Conservation (phyloP, 305 asterid species). For the Plantago lanceolata region DNA sequence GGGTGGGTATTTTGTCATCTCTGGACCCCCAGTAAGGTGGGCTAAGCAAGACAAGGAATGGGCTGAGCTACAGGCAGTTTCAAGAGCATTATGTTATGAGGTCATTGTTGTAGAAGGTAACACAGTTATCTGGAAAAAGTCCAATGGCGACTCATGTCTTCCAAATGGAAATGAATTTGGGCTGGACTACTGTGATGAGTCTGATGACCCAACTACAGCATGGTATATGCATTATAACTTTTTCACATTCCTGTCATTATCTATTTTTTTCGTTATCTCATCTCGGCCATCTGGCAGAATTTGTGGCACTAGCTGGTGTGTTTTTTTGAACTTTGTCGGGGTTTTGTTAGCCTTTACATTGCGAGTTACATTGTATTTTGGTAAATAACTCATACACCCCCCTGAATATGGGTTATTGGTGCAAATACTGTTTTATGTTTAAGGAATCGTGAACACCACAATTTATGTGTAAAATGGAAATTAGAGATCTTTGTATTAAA, state of each 20-base stretch:
- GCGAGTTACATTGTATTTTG: neutral
- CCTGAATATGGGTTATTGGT: neutral
- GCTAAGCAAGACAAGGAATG: conserved; percentile 89
- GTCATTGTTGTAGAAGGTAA: conserved; percentile 89
- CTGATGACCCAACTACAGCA: conserved; percentile 75
- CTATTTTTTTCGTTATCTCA: neutral
- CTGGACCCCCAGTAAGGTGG: conserved; percentile 99
- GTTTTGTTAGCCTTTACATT: conserved; percentile 1
- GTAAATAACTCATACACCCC: neutral
- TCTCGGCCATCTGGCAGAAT: neutral
- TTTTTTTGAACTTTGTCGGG: conserved; percentile 3
- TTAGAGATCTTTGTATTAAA: neutral
- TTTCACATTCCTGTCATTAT: neutral
- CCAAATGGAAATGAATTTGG: conserved; percentile 79
- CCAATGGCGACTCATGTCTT: conserved; percentile 65
- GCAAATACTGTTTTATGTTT: neutral
- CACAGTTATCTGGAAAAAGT: conserved; percentile 94
- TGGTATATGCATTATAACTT: conserved; percentile 44
- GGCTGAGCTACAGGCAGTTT: conserved; percentile 93
- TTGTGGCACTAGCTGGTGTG: neutral
- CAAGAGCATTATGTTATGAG: conserved; percentile 83
- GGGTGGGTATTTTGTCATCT: conserved; percentile 89
- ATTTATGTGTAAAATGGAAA: neutral
- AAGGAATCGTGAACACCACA: neutral
- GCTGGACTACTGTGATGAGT: conserved; percentile 59